Evolutionary conservation across 2,329 filamentous ascomycete species (phyloP).

Genomic region (Acrocalymma vagum): DNA sequence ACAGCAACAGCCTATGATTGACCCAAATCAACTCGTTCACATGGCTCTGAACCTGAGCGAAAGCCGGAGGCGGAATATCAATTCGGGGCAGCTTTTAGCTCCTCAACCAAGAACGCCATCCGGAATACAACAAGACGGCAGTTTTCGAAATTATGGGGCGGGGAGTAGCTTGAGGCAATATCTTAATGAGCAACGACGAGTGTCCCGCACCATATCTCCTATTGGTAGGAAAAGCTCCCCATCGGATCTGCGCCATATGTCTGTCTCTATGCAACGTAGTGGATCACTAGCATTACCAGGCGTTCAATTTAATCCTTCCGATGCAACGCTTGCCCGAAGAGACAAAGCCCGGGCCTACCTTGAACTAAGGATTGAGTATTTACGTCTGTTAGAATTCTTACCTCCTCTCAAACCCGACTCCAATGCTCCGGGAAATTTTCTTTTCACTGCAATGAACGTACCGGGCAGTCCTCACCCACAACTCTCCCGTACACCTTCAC

Average conservation of each 20-base stretch:
- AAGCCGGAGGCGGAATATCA: conserved; percentile 71
- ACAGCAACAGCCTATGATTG: conserved; percentile 67
- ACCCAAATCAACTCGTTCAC: conserved; percentile 89
- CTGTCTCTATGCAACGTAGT: conserved; percentile 32
- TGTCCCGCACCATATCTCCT: conserved; percentile 69
- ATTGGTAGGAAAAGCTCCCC: conserved; percentile 51
- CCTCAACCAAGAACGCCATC: conserved; percentile 55
- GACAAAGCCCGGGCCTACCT: conserved; percentile 87
- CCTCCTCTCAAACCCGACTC: conserved; percentile 71
- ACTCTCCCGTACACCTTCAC: conserved; percentile 46
- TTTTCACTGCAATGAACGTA: conserved; percentile 48
- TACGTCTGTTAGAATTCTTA: conserved; percentile 79
- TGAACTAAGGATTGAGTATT: conserved; percentile 85
- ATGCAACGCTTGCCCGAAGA: conserved; percentile 80
- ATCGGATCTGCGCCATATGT: conserved; percentile 35
- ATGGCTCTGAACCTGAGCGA: conserved; percentile 91
- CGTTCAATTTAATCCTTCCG: conserved; percentile 72
- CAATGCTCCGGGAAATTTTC: conserved; percentile 52
- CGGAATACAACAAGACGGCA: conserved; percentile 51
- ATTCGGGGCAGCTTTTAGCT: conserved; percentile 64
- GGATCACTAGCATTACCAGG: conserved; percentile 31
- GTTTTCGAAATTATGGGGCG: conserved; percentile 51
- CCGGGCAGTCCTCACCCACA: conserved; percentile 52
- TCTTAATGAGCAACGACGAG: conserved; percentile 74
- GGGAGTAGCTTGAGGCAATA: conserved; percentile 72